A percentile compares a stretch with the other conserved stretches of the same genome.
Evolutionary conservation across 1,284 basidiomycete species (phyloP).

Genomic region (Cryptococcus floricola): DNA sequence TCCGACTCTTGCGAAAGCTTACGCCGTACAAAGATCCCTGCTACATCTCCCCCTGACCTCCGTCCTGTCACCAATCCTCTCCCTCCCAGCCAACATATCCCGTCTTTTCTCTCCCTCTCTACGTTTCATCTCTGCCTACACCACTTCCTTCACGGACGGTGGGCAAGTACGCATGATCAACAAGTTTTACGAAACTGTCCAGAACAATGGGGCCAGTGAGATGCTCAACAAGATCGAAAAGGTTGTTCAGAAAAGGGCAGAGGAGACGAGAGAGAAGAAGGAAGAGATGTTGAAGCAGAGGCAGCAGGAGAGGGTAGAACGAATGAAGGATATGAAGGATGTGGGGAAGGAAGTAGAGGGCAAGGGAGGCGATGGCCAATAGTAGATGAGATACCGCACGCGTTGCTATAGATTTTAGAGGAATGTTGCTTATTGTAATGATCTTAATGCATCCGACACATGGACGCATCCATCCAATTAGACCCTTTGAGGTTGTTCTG

Average conservation of each 20-base stretch:
- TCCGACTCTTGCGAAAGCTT: not conserved
- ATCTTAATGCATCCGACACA: no score
- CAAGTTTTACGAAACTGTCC: conserved; percentile 17
- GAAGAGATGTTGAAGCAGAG: conserved; percentile 15
- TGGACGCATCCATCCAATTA: no score
- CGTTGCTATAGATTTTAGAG: no score
- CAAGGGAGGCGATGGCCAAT: conserved; percentile 10
- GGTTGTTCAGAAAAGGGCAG: conserved; percentile 19
- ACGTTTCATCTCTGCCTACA: conserved; percentile 26
- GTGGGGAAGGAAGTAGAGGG: conserved; percentile 23
- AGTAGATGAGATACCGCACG: not conserved
- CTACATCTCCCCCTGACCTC: conserved; percentile 37
- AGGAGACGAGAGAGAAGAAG: conserved; percentile 21
- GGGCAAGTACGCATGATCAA: conserved; percentile 23
- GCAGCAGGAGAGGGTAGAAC: conserved; percentile 1
- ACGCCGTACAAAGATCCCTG: conserved; percentile 20
- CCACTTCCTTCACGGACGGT: conserved; percentile 30
- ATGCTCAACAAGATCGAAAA: conserved; percentile 24
- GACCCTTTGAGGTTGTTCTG: no score
- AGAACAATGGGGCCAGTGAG: conserved; percentile 22
- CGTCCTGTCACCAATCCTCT: conserved; percentile 31
- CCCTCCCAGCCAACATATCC: conserved; percentile 15
- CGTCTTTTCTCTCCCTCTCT: conserved; percentile 28
- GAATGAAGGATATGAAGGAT: conserved; percentile 12
- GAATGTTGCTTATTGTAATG: no score